Evolutionary conservation across 139 green algal genomes (phyloP).

Genomic region (Tetradesmus lagerheimii): DNA sequence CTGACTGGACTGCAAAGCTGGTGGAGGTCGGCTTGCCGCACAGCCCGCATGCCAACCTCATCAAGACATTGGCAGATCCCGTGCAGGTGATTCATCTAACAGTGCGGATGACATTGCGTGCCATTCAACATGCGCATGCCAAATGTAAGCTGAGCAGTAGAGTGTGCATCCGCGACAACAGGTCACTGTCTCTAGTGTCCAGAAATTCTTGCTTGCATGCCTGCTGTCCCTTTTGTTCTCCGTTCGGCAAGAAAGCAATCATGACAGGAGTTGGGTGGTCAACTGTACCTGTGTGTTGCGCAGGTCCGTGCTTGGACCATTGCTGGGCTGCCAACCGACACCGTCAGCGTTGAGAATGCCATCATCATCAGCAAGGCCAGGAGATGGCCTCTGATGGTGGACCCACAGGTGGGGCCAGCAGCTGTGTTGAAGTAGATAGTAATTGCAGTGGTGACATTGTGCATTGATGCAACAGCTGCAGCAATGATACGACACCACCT

Average conservation of each 20-base stretch:
- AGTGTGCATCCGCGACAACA: too few relatives aligned
- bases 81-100: slow-evolving; percentile 71
- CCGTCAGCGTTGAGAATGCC: slow-evolving; percentile 83
- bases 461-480: neutral
- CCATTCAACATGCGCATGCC: too few relatives aligned
- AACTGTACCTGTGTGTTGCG: slow-evolving; percentile 26
- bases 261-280: too few relatives aligned
- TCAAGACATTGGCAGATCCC: slow-evolving; percentile 77
- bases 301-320: slow-evolving; percentile 80
- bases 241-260: too few relatives aligned
- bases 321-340: slow-evolving; percentile 79
- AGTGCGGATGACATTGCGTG: too few relatives aligned
- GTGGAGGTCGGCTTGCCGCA: slow-evolving; percentile 61
- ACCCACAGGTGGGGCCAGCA: slow-evolving; percentile 80
- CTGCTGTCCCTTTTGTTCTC: too few relatives aligned
- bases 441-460: neutral
- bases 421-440: neutral
- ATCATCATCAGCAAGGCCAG: slow-evolving; percentile 84
- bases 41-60: slow-evolving; percentile 68
- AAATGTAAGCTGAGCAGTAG: too few relatives aligned
- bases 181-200: too few relatives aligned
- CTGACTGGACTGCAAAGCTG: slow-evolving; percentile 79
- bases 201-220: neutral
- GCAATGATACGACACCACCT: neutral
- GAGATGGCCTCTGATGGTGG: slow-evolving; percentile 87